These are phyloP conservation scores for Gamarada debralockiae DNA, from an alignment of 495 filamentous ascomycete species.

Conservation along the genomic window DNA sequence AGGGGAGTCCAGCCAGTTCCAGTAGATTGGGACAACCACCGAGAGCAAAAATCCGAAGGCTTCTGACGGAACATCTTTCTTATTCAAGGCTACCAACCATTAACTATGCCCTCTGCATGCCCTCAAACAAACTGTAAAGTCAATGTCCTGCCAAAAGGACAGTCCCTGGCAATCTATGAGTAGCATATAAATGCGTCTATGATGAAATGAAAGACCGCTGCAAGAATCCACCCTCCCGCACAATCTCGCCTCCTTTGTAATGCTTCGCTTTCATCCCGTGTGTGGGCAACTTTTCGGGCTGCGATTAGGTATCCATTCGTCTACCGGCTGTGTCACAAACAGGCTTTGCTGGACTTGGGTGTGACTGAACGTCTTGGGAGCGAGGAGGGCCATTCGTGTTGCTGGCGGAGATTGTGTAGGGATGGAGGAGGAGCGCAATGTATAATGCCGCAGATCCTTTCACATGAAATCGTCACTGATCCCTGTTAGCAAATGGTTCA, in stretches of 20 bases:
- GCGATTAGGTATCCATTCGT: neutral
- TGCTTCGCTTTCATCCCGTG: no score
- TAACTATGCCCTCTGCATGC: neutral
- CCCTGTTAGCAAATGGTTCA: conserved; percentile 1
- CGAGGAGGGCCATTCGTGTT: neutral
- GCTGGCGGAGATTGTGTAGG: conserved; percentile 3
- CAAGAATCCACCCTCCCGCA: neutral
- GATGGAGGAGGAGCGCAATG: conserved; percentile 9
- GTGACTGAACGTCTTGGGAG: neutral
- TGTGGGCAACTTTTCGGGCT: neutral
- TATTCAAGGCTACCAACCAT: no score
- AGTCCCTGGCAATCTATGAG: conserved; percentile 1
- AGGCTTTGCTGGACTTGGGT: neutral
- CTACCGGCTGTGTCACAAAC: neutral
- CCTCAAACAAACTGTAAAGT: conserved; percentile 5
- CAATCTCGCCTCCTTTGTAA: neutral
- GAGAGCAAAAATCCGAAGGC: no score
- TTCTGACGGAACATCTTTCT: no score
- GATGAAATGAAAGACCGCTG: conserved; percentile 18
- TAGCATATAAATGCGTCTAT: neutral
- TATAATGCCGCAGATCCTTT: conserved; percentile 21
- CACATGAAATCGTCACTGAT: conserved; percentile 64
- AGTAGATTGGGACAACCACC: no score
- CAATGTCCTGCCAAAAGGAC: neutral
- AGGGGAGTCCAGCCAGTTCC: no score